Evolutionary conservation across 2,329 filamentous ascomycete genomes (phyloP).

Genomic region (Neurospora sp.): DNA sequence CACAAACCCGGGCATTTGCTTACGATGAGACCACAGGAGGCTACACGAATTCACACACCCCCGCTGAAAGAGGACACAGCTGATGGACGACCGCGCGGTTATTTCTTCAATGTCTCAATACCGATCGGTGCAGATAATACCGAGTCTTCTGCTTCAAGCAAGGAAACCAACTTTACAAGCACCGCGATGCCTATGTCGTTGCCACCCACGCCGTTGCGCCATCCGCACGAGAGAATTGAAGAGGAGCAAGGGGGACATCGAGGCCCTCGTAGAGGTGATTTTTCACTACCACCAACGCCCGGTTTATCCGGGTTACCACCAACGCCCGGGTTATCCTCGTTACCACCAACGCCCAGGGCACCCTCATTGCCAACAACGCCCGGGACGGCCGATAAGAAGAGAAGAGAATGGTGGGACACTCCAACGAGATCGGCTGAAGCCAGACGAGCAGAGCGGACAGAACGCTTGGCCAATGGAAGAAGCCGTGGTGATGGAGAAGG

Average conservation of each 20-base stretch:
- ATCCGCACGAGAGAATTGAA: background rate
- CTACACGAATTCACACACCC: conserved; percentile 37
- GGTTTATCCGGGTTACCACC: background rate
- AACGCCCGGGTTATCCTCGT: too few species aligned
- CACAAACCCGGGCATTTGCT: background rate
- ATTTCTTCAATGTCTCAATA: conserved; percentile 33
- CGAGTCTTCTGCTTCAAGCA: background rate
- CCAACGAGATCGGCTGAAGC: conserved; percentile 1
- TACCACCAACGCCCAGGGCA: background rate
- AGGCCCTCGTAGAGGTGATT: background rate
- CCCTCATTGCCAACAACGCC: background rate
- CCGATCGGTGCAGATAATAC: conserved; percentile 12
- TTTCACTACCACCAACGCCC: background rate
- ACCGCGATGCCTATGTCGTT: background rate
- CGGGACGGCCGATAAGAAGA: background rate
- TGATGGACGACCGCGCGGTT: conserved; percentile 28
- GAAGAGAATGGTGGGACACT: conserved; percentile 11
- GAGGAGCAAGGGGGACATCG: background rate
- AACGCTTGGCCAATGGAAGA: conserved; percentile 3
- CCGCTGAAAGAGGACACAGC: conserved; percentile 30
- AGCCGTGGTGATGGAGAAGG: conserved; percentile 2
- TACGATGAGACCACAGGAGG: conserved; percentile 29
- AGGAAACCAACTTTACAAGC: background rate
- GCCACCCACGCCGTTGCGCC: background rate
- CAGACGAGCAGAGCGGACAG: conserved; percentile 10